Percentiles rank a stretch among this genome's conserved stretches.
Conservation (phyloP, 257 asterid species). For the Primulina huaijiensis region DNA sequence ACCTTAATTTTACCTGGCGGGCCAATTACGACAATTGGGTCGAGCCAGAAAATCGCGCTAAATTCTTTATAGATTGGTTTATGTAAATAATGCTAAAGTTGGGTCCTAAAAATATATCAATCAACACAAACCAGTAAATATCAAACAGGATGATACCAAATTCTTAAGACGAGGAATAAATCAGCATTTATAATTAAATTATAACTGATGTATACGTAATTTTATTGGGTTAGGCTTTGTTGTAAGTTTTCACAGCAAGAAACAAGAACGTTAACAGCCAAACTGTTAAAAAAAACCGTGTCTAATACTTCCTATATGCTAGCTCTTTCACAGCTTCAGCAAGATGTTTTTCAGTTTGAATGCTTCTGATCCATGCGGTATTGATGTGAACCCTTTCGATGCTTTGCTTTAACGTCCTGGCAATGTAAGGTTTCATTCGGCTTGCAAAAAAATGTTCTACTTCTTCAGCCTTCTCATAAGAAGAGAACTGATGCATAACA, state of each 20-base stretch:
- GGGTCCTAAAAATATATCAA: too few relatives aligned
- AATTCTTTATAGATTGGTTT: too few relatives aligned
- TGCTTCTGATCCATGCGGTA: conserved; percentile 75
- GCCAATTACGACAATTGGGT: too few relatives aligned
- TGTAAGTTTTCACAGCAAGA: not conserved
- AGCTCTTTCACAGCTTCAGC: conserved; percentile 60
- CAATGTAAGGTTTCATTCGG: conserved; percentile 73
- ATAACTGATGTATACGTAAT: not conserved
- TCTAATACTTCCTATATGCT: conserved; percentile 58
- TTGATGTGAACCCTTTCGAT: conserved; percentile 71
- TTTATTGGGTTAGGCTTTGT: not conserved
- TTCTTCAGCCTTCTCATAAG: conserved; percentile 69
- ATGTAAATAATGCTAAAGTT: too few relatives aligned
- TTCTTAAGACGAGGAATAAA: too few relatives aligned
- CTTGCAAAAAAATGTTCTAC: conserved; percentile 68
- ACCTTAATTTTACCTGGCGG: too few relatives aligned
- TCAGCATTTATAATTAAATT: not conserved
- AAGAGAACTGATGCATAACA: conserved; percentile 50
- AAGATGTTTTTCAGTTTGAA: conserved; percentile 62
- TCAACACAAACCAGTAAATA: not conserved
- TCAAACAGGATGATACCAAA: not conserved
- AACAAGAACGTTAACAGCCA: not conserved
- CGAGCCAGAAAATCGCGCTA: too few relatives aligned
- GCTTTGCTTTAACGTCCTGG: conserved; percentile 92
- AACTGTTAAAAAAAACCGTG: not conserved